phyloP scores from a whole-genome alignment of 2,329 filamentous ascomycete genomes.

The Pseudogymnoascus sp. region DNA sequence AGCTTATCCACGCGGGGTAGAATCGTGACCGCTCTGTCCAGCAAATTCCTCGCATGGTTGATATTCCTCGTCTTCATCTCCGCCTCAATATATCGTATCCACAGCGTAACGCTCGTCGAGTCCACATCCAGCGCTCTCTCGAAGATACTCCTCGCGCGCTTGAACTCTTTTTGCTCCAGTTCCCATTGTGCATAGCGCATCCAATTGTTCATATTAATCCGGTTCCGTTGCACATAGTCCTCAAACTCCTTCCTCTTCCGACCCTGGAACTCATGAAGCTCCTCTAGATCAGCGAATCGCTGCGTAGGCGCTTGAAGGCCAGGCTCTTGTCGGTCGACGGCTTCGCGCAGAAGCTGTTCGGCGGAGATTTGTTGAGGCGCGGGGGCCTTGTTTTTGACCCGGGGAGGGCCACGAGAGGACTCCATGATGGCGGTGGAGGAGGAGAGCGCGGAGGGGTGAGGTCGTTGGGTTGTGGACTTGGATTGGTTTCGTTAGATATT shows the following conservation, averaged over 20 bases:
- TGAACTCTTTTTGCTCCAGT: constrained; percentile 94
- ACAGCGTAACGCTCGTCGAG: constrained; percentile 74
- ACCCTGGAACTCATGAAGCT: constrained; percentile 94
- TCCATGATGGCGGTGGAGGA: constrained; percentile 56
- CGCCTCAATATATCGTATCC: constrained; percentile 89
- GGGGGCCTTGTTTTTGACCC: constrained; percentile 98
- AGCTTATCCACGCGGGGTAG: constrained; percentile 88
- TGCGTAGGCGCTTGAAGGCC: constrained; percentile 84
- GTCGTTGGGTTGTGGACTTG: neutral
- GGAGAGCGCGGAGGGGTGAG: neutral
- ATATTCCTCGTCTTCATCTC: constrained; percentile 96
- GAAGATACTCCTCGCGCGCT: constrained; percentile 83
- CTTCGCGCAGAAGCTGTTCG: constrained; percentile 93
- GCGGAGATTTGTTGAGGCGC: constrained; percentile 88
- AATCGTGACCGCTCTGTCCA: constrained; percentile 90
- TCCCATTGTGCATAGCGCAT: constrained; percentile 97
- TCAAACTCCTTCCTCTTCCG: constrained; percentile 95
- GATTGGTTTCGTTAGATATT: constrained; percentile 1
- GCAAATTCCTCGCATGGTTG: constrained; percentile 88
- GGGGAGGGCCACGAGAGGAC: constrained; percentile 77
- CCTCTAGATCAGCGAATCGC: constrained; percentile 91
- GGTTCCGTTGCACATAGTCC: constrained; percentile 91
- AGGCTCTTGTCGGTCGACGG: constrained; percentile 90
- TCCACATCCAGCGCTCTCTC: constrained; percentile 91
- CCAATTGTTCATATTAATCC: constrained; percentile 98